Evolutionary conservation across 306 rosid species (phyloP).

Genomic region (Glycine tomentella): DNA sequence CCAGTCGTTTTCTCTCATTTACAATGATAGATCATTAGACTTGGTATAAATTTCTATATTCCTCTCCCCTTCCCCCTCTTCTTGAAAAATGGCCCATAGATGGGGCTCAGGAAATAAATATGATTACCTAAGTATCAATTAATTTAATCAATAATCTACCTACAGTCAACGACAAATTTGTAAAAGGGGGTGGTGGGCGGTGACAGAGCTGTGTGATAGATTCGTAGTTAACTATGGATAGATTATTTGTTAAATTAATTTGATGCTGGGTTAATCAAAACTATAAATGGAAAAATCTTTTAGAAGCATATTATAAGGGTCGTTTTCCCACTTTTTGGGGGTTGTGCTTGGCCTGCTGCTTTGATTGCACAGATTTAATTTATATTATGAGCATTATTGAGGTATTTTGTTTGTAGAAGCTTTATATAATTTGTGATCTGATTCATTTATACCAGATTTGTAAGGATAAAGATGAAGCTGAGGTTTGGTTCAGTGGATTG

Average conservation of each 20-base stretch:
- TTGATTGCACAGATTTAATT: constrained; percentile 31
- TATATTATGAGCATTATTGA: constrained; percentile 26
- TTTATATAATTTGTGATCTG: constrained; percentile 47
- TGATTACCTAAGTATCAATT: constrained; percentile 4
- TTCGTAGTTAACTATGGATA: constrained; percentile 27
- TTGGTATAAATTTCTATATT: constrained; percentile 66
- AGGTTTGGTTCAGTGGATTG: constrained; percentile 98
- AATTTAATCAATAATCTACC: constrained; percentile 6
- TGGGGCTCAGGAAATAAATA: not conserved
- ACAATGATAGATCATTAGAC: constrained; percentile 93
- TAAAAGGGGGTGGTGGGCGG: not conserved
- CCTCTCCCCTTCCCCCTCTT: not conserved
- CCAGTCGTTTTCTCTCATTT: constrained; percentile 97
- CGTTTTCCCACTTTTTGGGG: constrained; percentile 7
- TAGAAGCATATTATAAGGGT: not conserved
- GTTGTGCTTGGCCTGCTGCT: constrained; percentile 30
- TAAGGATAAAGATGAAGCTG: constrained; percentile 99
- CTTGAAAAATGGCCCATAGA: constrained; percentile 5
- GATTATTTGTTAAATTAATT: constrained; percentile 21
- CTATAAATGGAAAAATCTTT: not conserved
- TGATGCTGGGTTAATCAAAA: constrained; percentile 29
- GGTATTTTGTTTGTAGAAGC: constrained; percentile 27
- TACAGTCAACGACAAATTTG: constrained; percentile 7
- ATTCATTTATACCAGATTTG: constrained; percentile 75
- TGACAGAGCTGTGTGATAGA: constrained; percentile 1